Evolutionary conservation across 1,139 yeast genomes (phyloP).

Genomic region (Candida tetrigidarum): DNA sequence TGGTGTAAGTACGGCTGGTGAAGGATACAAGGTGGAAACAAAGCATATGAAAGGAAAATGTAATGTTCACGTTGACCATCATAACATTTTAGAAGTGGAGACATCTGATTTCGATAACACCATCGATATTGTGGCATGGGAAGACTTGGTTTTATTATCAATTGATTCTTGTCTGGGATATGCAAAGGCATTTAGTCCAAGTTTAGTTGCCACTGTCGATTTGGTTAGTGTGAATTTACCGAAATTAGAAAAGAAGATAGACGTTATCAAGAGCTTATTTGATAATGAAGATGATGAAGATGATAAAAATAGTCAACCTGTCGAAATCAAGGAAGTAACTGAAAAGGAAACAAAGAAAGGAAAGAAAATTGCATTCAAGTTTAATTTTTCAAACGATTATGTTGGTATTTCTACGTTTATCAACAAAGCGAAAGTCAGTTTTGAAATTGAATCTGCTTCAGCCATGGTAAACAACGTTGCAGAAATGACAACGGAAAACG

Average conservation of each 20-base stretch:
- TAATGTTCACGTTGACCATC: constrained; percentile 10
- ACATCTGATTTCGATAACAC: constrained; percentile 32
- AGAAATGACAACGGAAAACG: neutral
- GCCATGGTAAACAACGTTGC: constrained; percentile 28
- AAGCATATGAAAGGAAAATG: constrained; percentile 10
- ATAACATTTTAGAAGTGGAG: constrained; percentile 29
- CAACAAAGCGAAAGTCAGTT: constrained; percentile 35
- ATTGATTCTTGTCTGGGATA: constrained; percentile 34
- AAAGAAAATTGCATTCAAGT: constrained; percentile 25
- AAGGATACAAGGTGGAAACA: constrained; percentile 5
- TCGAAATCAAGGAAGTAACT: neutral
- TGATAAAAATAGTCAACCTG: too few relatives aligned
- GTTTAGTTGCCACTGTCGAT: constrained; percentile 26
- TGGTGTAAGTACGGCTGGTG: constrained; percentile 4
- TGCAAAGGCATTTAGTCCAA: constrained; percentile 37
- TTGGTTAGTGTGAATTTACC: constrained; percentile 20
- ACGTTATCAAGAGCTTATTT: constrained; percentile 17
- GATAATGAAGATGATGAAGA: neutral
- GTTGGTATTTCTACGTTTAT: constrained; percentile 38
- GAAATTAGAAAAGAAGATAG: constrained; percentile 21
- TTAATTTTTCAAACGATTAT: constrained; percentile 38
- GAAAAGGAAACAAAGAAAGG: neutral
- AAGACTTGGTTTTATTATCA: constrained; percentile 22
- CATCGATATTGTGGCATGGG: constrained; percentile 21
- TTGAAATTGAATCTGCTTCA: constrained; percentile 35